phyloP scores from a whole-genome alignment of 495 filamentous ascomycete genomes.

The Neurospora hispaniola region DNA sequence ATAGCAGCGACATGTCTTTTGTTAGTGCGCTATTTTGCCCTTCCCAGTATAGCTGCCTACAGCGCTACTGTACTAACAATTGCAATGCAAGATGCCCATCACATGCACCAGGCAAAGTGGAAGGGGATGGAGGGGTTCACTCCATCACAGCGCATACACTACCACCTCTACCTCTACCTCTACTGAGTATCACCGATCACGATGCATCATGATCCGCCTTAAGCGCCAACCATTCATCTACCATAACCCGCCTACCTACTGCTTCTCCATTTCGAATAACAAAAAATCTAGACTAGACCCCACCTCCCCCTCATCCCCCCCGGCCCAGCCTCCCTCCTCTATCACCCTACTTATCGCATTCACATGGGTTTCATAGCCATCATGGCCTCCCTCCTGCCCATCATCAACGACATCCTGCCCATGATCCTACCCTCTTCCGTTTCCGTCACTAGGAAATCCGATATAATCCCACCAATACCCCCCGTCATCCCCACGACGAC shows the following conservation, averaged over 20 bases:
- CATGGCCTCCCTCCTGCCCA: conserved; percentile 38
- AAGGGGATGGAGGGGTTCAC: background rate
- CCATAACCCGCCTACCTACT: no score
- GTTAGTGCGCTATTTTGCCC: background rate
- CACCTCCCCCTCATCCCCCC: background rate
- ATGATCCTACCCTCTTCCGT: conserved; percentile 39
- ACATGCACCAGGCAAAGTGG: background rate
- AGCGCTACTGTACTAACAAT: background rate
- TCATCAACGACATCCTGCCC: conserved; percentile 39
- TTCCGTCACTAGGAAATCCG: conserved; percentile 31
- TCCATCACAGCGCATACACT: background rate
- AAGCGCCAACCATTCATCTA: no score
- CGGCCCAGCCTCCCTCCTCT: no score
- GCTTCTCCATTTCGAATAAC: background rate
- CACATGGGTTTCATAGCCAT: background rate
- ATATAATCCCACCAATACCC: conserved; percentile 24
- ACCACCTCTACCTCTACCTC: no score
- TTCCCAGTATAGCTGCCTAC: no score
- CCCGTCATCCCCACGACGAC: conserved; percentile 11
- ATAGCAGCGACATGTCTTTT: background rate
- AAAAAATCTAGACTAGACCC: background rate
- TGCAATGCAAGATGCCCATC: background rate
- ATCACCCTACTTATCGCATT: background rate
- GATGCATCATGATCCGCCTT: background rate
- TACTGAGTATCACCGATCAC: background rate